A percentile compares a stretch with the other conserved stretches of the same genome.
These are phyloP conservation scores for Sporothrix euskadiensis DNA, from an alignment of 2,329 filamentous ascomycete species.

Conservation along the genomic window DNA sequence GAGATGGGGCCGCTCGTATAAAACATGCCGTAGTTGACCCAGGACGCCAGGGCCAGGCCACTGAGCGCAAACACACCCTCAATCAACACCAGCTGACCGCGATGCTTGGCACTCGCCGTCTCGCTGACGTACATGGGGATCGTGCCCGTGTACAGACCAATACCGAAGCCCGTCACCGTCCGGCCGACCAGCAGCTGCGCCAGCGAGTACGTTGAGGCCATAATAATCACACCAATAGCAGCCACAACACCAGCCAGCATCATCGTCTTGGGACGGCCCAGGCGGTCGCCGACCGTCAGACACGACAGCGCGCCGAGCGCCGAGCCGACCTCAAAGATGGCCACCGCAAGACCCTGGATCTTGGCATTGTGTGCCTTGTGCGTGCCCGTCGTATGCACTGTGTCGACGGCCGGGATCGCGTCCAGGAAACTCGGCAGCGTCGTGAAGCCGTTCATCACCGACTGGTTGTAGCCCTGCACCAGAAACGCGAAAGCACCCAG, in stretches of 20 bases:
- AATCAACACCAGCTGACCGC: conserved; percentile 61
- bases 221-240: conserved; percentile 47
- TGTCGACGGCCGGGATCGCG: conserved; percentile 56
- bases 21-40: conserved; percentile 60
- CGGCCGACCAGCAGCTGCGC: conserved; percentile 49
- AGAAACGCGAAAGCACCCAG: not conserved
- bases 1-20: conserved; percentile 52
- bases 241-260: conserved; percentile 45
- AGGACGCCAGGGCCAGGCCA: conserved; percentile 60
- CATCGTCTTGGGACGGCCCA: conserved; percentile 43
- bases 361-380: conserved; percentile 49
- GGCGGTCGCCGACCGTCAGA: conserved; percentile 43
- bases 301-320: conserved; percentile 38
- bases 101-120: conserved; percentile 58
- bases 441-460: conserved; percentile 73
- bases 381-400: conserved; percentile 39
- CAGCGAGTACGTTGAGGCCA: conserved; percentile 43
- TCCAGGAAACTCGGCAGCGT: conserved; percentile 63
- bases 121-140: conserved; percentile 64
- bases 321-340: conserved; percentile 40
- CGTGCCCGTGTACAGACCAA: conserved; percentile 47
- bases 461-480: conserved; percentile 52
- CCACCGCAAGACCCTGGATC: conserved; percentile 47
- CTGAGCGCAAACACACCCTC: conserved; percentile 59
- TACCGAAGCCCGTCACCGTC: conserved; percentile 48